Conservation (phyloP, 2,329 filamentous ascomycete genomes). For the Sporothrix mexicana region DNA sequence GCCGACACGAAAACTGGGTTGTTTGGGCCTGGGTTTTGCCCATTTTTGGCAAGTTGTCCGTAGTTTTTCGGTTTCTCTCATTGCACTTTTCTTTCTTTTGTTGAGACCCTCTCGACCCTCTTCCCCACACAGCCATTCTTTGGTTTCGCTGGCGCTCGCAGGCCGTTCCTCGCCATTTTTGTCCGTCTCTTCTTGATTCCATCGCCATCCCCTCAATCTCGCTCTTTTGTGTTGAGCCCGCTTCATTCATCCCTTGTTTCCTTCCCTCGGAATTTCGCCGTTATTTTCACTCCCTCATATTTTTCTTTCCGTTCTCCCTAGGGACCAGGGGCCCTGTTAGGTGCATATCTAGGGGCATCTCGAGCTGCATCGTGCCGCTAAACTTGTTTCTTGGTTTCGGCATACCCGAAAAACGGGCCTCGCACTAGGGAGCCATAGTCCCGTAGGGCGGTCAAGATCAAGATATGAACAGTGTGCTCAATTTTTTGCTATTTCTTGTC, state of each 20-base stretch:
- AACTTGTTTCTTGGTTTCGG: constrained; percentile 17
- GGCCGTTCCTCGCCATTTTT: background rate
- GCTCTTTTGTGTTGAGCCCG: too few relatives aligned
- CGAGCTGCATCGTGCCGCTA: background rate
- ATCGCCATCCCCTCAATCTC: too few relatives aligned
- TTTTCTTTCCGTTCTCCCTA: too few relatives aligned
- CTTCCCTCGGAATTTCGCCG: too few relatives aligned
- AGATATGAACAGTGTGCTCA: too few relatives aligned
- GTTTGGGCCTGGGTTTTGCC: too few relatives aligned
- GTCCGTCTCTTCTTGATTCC: background rate
- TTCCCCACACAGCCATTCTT: background rate
- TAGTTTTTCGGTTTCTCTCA: too few relatives aligned
- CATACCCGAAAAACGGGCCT: constrained; percentile 17
- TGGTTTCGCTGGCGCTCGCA: too few relatives aligned
- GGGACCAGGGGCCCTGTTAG: too few relatives aligned
- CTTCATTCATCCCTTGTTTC: too few relatives aligned
- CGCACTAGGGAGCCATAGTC: constrained; percentile 15
- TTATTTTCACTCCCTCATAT: too few relatives aligned
- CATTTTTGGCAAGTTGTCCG: too few relatives aligned
- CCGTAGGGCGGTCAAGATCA: background rate
- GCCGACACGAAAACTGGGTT: background rate
- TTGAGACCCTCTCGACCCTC: background rate
- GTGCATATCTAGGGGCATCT: background rate
- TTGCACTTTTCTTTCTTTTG: background rate
- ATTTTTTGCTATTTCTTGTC: constrained; percentile 1